phyloP scores from a whole-genome alignment of 2,329 filamentous ascomycete genomes.

The Beauveria sp. region DNA sequence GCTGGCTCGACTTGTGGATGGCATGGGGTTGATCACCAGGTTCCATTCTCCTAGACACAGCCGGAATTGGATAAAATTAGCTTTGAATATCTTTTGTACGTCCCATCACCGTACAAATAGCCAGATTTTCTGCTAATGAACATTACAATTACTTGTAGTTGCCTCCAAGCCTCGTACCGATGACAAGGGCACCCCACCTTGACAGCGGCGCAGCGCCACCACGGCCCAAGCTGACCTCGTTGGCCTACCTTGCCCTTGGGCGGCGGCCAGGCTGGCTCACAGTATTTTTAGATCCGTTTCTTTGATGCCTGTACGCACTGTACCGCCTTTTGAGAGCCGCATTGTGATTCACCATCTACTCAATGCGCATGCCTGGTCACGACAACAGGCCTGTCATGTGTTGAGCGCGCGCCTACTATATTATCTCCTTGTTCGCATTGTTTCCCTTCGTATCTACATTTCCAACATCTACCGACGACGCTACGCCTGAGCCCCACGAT shows the following conservation, averaged over 20 bases:
- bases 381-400: neutral
- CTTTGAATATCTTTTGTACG: no score
- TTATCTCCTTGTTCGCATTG: neutral
- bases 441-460: neutral
- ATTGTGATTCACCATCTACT: neutral
- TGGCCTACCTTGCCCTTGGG: neutral
- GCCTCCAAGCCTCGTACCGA: neutral
- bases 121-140: no score
- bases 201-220: neutral
- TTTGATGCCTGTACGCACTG: neutral
- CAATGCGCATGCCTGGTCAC: neutral
- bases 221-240: constrained; percentile 1
- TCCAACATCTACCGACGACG: neutral
- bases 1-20: no score
- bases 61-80: no score
- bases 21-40: no score
- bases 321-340: neutral
- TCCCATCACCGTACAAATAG: no score
- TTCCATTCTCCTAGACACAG: no score
- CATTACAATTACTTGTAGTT: no score
- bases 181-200: neutral
- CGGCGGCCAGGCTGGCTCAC: neutral
- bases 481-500: neutral
- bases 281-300: neutral
- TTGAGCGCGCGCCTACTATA: neutral